phyloP scores from a whole-genome alignment of 345 rosid genomes.

The Eucalyptus melliodora region DNA sequence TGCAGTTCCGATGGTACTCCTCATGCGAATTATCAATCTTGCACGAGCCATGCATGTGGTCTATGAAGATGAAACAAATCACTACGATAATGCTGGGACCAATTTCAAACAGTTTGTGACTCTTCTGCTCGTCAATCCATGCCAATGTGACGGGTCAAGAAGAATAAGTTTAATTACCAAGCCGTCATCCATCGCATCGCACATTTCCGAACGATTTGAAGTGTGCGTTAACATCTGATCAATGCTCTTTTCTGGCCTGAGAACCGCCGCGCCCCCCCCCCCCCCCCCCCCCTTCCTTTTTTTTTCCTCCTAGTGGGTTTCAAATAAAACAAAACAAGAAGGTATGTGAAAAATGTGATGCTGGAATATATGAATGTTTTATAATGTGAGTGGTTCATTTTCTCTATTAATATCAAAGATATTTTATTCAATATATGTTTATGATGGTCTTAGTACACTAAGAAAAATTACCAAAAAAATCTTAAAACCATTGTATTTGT shows the following conservation, averaged over 20 bases:
- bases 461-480: too few species aligned
- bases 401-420: too few species aligned
- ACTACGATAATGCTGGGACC: background rate
- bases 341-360: background rate
- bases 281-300: too few species aligned
- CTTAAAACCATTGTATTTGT: too few species aligned
- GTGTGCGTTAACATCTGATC: background rate
- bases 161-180: background rate
- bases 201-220: background rate
- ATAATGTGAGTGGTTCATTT: too few species aligned
- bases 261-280: too few species aligned
- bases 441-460: too few species aligned
- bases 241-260: background rate
- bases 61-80: slow-evolving; percentile 1
- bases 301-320: background rate
- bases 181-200: background rate
- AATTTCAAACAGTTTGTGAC: background rate
- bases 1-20: background rate
- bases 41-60: background rate
- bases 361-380: too few species aligned
- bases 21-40: background rate
- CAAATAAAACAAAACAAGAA: background rate
- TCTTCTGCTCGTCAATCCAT: background rate
- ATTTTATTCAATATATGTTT: too few species aligned
- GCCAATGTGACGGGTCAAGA: background rate